Conservation (phyloP, 257 asterid genomes). For the Petunia secreta region DNA sequence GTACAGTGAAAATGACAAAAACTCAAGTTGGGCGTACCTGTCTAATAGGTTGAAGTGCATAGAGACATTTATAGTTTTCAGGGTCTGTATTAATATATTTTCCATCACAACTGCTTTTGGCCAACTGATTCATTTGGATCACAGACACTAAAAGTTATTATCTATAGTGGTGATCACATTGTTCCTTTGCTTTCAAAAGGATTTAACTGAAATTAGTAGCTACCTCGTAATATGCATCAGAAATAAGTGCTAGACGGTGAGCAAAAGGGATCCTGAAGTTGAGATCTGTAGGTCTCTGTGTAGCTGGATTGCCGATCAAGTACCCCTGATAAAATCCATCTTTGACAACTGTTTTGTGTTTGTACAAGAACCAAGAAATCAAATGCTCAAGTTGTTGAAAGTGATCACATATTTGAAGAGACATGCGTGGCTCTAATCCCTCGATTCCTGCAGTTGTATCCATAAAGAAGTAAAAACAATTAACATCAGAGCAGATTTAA, state of each 20-base stretch:
- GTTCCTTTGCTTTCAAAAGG: too few species aligned
- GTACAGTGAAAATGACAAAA: neutral
- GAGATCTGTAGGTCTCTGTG: neutral
- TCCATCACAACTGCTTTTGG: slow-evolving; percentile 48
- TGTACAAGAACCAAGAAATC: too few species aligned
- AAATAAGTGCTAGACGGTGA: too few species aligned
- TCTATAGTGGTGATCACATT: too few species aligned
- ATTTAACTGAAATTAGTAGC: neutral
- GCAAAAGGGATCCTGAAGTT: slow-evolving; percentile 50
- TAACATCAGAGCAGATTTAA: too few species aligned
- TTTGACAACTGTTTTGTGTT: too few species aligned
- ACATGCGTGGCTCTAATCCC: slow-evolving; percentile 45
- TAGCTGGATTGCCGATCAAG: slow-evolving; percentile 44
- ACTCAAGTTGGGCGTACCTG: slow-evolving; percentile 28
- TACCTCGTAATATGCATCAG: slow-evolving; percentile 50
- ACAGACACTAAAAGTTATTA: too few species aligned
- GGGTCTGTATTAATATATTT: slow-evolving; percentile 43
- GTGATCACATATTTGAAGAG: too few species aligned
- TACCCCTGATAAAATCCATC: too few species aligned
- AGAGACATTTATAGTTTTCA: slow-evolving; percentile 34
- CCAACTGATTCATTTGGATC: too few species aligned
- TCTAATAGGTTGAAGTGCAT: slow-evolving; percentile 34
- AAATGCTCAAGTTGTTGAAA: too few species aligned
- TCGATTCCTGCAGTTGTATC: slow-evolving; percentile 41
- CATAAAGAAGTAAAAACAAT: neutral